Conservation (phyloP, 140 eudicot genomes). For the Ambrosia hybrid region DNA sequence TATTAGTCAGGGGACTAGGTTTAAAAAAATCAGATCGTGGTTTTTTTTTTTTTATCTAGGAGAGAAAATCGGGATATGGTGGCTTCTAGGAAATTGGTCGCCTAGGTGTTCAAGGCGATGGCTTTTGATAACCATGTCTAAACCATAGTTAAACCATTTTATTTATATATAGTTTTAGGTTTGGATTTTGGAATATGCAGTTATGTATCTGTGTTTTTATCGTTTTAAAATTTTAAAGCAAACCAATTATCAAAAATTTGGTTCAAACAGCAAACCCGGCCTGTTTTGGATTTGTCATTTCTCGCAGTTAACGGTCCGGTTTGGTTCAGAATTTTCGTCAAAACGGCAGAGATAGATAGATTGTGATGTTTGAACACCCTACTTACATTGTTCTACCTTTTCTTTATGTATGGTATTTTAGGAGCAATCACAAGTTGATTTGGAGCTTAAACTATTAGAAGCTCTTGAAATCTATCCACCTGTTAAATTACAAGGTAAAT, state of each 20-base stretch:
- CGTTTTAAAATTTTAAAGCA: neutral
- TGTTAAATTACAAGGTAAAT: constrained; percentile 64
- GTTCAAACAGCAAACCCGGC: neutral
- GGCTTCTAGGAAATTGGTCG: too few species aligned
- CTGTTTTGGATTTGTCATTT: neutral
- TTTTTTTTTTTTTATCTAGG: too few species aligned
- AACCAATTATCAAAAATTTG: neutral
- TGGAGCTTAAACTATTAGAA: constrained; percentile 79
- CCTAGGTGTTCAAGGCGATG: too few species aligned
- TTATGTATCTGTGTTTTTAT: neutral
- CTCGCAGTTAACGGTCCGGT: neutral
- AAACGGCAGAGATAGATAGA: neutral
- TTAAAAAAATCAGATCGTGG: too few species aligned
- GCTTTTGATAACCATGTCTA: too few species aligned
- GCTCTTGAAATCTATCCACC: constrained; percentile 89
- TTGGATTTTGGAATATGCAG: neutral
- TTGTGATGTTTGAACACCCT: neutral
- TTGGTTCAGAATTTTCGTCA: neutral
- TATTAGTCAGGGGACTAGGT: too few species aligned
- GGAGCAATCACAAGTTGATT: constrained; percentile 86
- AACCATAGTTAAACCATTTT: too few species aligned
- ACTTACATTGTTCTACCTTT: constrained; percentile 1
- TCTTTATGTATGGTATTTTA: constrained; percentile 13
- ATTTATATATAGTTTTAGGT: too few species aligned
- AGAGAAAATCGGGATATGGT: too few species aligned